Conservation (phyloP, 1,284 basidiomycete genomes). For the Cronartium quercuum region DNA sequence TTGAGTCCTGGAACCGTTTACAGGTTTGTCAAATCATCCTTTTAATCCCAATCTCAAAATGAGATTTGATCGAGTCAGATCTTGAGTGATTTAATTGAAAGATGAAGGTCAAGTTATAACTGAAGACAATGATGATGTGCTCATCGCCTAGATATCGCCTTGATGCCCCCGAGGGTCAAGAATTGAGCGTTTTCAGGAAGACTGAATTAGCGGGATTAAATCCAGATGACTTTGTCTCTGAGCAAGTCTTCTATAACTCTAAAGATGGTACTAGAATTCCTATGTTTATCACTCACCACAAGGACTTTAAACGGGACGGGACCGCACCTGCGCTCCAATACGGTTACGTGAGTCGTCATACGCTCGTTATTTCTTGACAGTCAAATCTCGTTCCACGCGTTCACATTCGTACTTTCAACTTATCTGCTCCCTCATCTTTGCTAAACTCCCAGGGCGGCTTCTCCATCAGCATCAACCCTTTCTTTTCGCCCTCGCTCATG, state of each 20-base stretch:
- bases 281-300: slow-evolving; percentile 78
- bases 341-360: slow-evolving; percentile 51
- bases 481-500: slow-evolving; percentile 66
- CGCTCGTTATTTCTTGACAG: neutral
- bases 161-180: slow-evolving; percentile 50
- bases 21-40: slow-evolving; percentile 54
- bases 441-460: slow-evolving; percentile 67
- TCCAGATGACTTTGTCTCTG: slow-evolving; percentile 64
- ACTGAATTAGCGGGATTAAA: slow-evolving; percentile 63
- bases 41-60: neutral
- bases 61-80: too few relatives aligned
- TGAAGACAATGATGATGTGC: neutral
- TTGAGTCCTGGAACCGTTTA: slow-evolving; percentile 66
- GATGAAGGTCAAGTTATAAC: too few relatives aligned
- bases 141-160: slow-evolving; percentile 16
- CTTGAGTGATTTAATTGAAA: too few relatives aligned
- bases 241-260: slow-evolving; percentile 70
- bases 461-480: slow-evolving; percentile 64
- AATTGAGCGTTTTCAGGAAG: slow-evolving; percentile 60
- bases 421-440: neutral
- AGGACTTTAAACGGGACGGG: slow-evolving; percentile 65
- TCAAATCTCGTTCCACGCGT: neutral
- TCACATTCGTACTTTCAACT: neutral
- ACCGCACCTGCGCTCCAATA: slow-evolving; percentile 73
- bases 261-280: slow-evolving; percentile 76